Evolutionary conservation across 2,329 filamentous ascomycete genomes (phyloP).

Genomic region (Helotiales sp.): DNA sequence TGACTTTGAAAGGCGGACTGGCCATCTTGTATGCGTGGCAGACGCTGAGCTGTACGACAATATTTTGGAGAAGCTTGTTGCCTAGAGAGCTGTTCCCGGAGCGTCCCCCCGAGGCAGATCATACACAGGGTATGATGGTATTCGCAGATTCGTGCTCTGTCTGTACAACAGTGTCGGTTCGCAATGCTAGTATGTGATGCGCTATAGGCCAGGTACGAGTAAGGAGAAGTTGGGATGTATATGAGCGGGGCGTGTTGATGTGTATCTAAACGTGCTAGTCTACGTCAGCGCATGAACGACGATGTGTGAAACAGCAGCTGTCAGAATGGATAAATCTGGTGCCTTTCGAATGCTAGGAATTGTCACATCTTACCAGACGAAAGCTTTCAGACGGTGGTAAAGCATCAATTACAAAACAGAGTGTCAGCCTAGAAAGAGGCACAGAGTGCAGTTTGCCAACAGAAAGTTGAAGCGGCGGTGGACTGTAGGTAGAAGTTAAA

Average conservation of each 20-base stretch:
- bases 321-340: conserved; percentile 21
- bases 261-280: conserved; percentile 32
- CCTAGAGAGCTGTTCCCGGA: conserved; percentile 20
- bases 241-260: conserved; percentile 30
- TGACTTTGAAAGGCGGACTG: conserved; percentile 81
- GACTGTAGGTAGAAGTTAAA: conserved; percentile 6
- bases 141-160: conserved; percentile 11
- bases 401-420: conserved; percentile 11
- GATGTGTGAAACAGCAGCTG: conserved; percentile 26
- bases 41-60: conserved; percentile 30
- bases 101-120: conserved; percentile 19
- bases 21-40: conserved; percentile 58
- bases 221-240: conserved; percentile 16
- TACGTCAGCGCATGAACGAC: conserved; percentile 33
- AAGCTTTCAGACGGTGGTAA: conserved; percentile 8
- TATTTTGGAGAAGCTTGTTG: conserved; percentile 20
- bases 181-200: conserved; percentile 11
- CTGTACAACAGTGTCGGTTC: conserved; percentile 4
- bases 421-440: background rate
- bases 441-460: background rate
- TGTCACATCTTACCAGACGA: conserved; percentile 24
- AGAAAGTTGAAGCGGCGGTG: conserved; percentile 9
- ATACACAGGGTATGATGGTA: conserved; percentile 8
- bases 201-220: conserved; percentile 24
- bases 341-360: conserved; percentile 3